These are phyloP conservation scores for Cucurbitaria berberidis DNA, from an alignment of 2,329 filamentous ascomycete species.

Conservation along the genomic window DNA sequence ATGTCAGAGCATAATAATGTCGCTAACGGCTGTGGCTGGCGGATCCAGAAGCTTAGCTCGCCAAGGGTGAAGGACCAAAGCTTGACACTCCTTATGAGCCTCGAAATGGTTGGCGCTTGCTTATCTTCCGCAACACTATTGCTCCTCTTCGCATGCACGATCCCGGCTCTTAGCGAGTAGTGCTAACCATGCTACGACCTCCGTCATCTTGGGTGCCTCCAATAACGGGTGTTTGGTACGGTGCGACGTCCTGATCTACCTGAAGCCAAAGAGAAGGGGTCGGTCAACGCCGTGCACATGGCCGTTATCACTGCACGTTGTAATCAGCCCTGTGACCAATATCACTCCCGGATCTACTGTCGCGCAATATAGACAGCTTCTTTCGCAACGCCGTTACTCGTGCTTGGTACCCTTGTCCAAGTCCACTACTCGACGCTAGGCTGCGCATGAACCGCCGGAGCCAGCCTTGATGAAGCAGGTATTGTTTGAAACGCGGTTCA, in stretches of 20 bases:
- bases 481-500: slow-evolving; percentile 20
- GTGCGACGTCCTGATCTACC: not conserved
- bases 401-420: slow-evolving; percentile 3
- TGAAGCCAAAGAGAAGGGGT: not conserved
- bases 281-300: slow-evolving; percentile 2
- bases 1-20: not conserved
- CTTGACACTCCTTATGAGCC: slow-evolving; percentile 30
- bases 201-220: slow-evolving; percentile 17
- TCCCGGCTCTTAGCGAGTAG: slow-evolving; percentile 5
- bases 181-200: slow-evolving; percentile 2
- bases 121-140: slow-evolving; percentile 15
- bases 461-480: slow-evolving; percentile 38
- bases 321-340: slow-evolving; percentile 11
- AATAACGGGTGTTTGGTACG: slow-evolving; percentile 7
- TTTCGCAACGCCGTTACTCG: slow-evolving; percentile 11
- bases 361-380: slow-evolving; percentile 13
- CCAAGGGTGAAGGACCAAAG: slow-evolving; percentile 34
- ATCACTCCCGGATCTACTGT: slow-evolving; percentile 10
- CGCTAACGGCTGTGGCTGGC: slow-evolving; percentile 29
- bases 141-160: not conserved
- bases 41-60: slow-evolving; percentile 23
- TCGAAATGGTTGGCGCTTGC: slow-evolving; percentile 27
- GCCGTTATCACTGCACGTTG: slow-evolving; percentile 9
- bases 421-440: slow-evolving; percentile 6
- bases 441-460: slow-evolving; percentile 16